Percentiles rank a stretch among this genome's conserved stretches.
Conservation (phyloP, 1,284 basidiomycete genomes). For the Naganishia sp. region DNA sequence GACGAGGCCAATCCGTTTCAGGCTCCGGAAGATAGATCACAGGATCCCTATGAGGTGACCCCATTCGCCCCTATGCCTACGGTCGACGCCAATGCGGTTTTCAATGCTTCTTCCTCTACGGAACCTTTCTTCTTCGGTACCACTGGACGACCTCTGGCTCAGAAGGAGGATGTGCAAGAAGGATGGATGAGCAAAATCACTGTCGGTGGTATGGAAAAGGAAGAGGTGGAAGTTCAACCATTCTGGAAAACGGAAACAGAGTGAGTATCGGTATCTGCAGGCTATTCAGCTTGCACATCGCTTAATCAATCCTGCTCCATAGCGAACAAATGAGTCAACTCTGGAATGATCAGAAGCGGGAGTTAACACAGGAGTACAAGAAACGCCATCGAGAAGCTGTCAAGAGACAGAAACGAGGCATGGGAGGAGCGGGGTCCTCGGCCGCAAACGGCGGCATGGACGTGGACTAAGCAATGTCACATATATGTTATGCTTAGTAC, state of each 20-base stretch:
- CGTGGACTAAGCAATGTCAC: slow-evolving; percentile 37
- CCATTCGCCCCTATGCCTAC: slow-evolving; percentile 34
- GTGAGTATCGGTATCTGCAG: slow-evolving; percentile 19
- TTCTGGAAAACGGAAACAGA: slow-evolving; percentile 33
- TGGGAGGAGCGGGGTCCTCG: slow-evolving; percentile 53
- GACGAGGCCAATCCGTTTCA: slow-evolving; percentile 22
- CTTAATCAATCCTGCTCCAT: slow-evolving; percentile 2
- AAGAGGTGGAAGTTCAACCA: slow-evolving; percentile 26
- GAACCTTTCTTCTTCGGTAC: slow-evolving; percentile 49
- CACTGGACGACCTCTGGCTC: slow-evolving; percentile 2
- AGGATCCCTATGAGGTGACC: slow-evolving; percentile 32
- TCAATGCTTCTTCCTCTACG: slow-evolving; percentile 41
- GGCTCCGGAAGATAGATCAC: slow-evolving; percentile 23
- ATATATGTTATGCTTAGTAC: background rate
- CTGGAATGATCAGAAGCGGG: slow-evolving; percentile 71
- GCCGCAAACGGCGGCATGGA: slow-evolving; percentile 35
- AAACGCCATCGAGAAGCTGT: slow-evolving; percentile 73
- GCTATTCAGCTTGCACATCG: background rate
- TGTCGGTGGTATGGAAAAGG: slow-evolving; percentile 17
- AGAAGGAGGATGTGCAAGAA: slow-evolving; percentile 15
- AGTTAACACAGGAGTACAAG: slow-evolving; percentile 78
- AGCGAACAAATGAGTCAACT: slow-evolving; percentile 63
- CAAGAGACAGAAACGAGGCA: slow-evolving; percentile 64
- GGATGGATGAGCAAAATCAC: slow-evolving; percentile 27
- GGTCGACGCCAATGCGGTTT: slow-evolving; percentile 38